Base-by-base conservation (phyloP, 352 stramenopile species). In the Pythium dissimile region DNA sequence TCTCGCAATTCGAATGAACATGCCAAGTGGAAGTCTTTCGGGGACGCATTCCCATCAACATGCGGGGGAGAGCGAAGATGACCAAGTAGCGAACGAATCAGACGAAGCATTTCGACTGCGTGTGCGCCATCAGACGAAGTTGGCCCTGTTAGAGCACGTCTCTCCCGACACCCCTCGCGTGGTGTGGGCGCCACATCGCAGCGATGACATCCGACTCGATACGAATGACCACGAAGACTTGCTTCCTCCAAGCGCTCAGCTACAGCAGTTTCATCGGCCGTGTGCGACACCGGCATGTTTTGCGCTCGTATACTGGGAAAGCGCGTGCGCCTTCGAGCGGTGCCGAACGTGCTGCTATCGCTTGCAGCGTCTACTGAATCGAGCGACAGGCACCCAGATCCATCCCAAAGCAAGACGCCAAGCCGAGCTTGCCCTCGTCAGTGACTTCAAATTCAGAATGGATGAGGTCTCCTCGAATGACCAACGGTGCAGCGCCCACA, bases 341-440 rank as follows among this genome's bases (percentile, higher is more conserved):
- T 88, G 77, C 44, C 72, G 77, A 26, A 85, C 67, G 32, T 90
- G 80, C 58, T 90, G 80, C 57, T 90, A 90, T 38, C 68, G 70
- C 20, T 70, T 87, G 41, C 80, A 90, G 52, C 67, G 77, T 10
- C 62, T 88, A 5, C 30, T 77, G 2, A 21, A 26, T 1, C 68
- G 71, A 1, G 56, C 54, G 12, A 59, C 43, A 13, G 61, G 43
- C 16, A 16, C 42, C 0, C 18, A 54, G 8, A 32, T 58, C 2
- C 64, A 75, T 28, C 47, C 23, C 4, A 62, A 56, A 12, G 66
- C 70, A 5, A 32, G 49, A 2, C 37, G 13, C 2, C 27, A 60
- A 21, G 50, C 59, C 13, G 28, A 23, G 2, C 12, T 46, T 12
- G 48, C 49, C 26, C 28, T 66, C 2, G 27, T n/a, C 1, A 24